Base-by-base conservation (phyloP, 257 asterid species). In the Solanum verrucosum region DNA sequence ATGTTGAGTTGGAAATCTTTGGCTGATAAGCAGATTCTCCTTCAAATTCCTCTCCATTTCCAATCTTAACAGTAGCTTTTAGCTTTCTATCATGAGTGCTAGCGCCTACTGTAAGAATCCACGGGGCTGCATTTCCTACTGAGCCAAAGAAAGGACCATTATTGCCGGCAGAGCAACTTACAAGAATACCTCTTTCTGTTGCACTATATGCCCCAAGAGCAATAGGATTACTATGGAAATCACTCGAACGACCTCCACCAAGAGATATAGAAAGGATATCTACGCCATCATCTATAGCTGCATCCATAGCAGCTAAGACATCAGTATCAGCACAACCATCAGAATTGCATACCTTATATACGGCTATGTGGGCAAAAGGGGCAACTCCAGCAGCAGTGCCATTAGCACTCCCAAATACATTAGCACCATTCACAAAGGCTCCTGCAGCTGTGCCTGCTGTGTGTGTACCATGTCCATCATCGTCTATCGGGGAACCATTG, bases 61-160 rank as follows among this genome's bases (percentile, higher is more conserved):
- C 94, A 20, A 93, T 85, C 74, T 88, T 35, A 2, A 89, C 93
- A 3, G 84, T 87, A 4, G 92, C 94, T 70, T 37, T 84, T 31
- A 93, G 21, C 65, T 87, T 88, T 38, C 96, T 86, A 25, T 92
- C 93, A 12, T 27, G 85, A 0, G 94, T 90, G 84, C 95, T 91
- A 1, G 95, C 94, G 18, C 94, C 96, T 6, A 93, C 96, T 1
- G 95, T 88, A 44, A 93, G 92, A 29, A 90, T 82, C 96, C 96
- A 93, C 0, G 94, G 94, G 35, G 94, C 93, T 8, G 25, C 91
- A 12, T 91, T 90, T 0, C 44, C 2, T n/a, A 89, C 4, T 0
- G 91, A 4, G 9, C 16, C 25, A 38, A 1, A 2, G 40, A 16
- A 10, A 0, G 93, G 92, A n/a, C 94, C 93, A 0, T 0, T 0